Evolutionary conservation across 2,329 filamentous ascomycete species (phyloP).

Genomic region (Grosmannia penicillata): DNA sequence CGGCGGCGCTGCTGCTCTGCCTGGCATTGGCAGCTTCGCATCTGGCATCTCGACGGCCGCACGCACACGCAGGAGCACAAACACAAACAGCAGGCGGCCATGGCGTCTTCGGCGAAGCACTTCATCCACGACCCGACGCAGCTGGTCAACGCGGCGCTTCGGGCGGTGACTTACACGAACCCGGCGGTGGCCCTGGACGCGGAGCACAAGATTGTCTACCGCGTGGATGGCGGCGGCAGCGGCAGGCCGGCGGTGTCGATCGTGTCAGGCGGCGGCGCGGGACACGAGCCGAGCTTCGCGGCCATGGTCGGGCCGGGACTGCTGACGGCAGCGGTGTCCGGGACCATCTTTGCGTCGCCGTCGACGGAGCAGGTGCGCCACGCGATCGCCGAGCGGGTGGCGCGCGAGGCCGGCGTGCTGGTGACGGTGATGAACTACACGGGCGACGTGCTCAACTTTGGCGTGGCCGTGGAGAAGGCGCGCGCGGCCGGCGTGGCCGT

Average conservation of each 20-base stretch:
- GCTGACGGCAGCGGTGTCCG: slow-evolving; percentile 68
- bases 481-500: slow-evolving; percentile 61
- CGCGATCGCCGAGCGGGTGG: slow-evolving; percentile 57
- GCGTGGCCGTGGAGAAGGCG: slow-evolving; percentile 85
- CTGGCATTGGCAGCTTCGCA: no score
- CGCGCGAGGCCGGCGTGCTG: slow-evolving; percentile 49
- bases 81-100: no score
- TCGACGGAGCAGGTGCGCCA: slow-evolving; percentile 66
- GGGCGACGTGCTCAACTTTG: slow-evolving; percentile 80
- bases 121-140: slow-evolving; percentile 75
- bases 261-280: slow-evolving; percentile 74
- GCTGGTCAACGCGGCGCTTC: slow-evolving; percentile 64
- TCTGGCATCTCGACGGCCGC: no score
- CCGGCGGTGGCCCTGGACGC: slow-evolving; percentile 66
- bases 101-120: slow-evolving; percentile 49
- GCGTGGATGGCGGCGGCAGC: slow-evolving; percentile 32
- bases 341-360: slow-evolving; percentile 68
- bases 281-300: slow-evolving; percentile 80
- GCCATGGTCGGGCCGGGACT: slow-evolving; percentile 74
- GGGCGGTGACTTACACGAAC: slow-evolving; percentile 68
- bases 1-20: no score
- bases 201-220: slow-evolving; percentile 73
- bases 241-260: slow-evolving; percentile 54
- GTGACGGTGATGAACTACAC: slow-evolving; percentile 97
- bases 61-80: no score